Evolutionary conservation across 495 filamentous ascomycete species (phyloP).

Genomic region (Neurospora cerealis): DNA sequence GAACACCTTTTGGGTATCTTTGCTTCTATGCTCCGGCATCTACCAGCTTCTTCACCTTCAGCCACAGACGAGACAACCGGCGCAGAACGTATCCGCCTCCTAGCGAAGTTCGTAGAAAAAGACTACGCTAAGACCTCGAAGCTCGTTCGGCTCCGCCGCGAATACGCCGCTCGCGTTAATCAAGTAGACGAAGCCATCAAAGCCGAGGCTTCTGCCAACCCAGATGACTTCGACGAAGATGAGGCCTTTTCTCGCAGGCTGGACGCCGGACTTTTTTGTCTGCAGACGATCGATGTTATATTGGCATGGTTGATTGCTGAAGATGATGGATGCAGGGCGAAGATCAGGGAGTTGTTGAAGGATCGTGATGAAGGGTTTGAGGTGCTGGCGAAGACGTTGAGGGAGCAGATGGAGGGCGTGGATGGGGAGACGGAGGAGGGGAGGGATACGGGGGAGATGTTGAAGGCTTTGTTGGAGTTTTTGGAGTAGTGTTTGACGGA

Average conservation of each 20-base stretch:
- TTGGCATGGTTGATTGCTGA: conserved; percentile 90
- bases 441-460: conserved; percentile 59
- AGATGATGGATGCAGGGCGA: conserved; percentile 66
- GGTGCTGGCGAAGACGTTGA: conserved; percentile 55
- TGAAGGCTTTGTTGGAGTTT: conserved; percentile 55
- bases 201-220: conserved; percentile 30
- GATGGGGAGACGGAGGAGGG: conserved; percentile 43
- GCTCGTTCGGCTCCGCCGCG: conserved; percentile 58
- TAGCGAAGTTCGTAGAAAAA: conserved; percentile 94
- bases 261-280: conserved; percentile 75
- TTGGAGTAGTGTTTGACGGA: conserved; percentile 25
- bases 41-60: conserved; percentile 58
- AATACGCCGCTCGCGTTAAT: conserved; percentile 55
- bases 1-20: conserved; percentile 91
- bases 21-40: conserved; percentile 64
- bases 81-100: conserved; percentile 64
- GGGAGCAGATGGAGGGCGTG: conserved; percentile 57
- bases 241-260: conserved; percentile 79
- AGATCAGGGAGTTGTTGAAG: conserved; percentile 52
- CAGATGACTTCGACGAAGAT: background rate
- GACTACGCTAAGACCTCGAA: conserved; percentile 77
- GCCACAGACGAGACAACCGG: background rate
- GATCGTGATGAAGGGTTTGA: conserved; percentile 57
- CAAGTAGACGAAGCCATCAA: conserved; percentile 60
- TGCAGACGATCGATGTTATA: conserved; percentile 82